phyloP scores from a whole-genome alignment of 2,329 filamentous ascomycete genomes.

The Elsinoe arachidis region DNA sequence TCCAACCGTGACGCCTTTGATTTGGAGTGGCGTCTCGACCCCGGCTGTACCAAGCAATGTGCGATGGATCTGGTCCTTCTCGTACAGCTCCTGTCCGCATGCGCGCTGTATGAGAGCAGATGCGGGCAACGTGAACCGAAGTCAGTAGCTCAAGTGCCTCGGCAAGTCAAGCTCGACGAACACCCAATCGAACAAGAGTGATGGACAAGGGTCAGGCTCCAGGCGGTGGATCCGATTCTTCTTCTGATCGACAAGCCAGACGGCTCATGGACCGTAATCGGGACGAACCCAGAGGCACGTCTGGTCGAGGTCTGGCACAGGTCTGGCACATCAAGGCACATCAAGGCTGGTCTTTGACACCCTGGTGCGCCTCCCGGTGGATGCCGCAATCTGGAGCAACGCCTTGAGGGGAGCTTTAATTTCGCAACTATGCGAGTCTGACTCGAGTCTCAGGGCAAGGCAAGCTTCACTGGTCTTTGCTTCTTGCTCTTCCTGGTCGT shows the following conservation, averaged over 20 bases:
- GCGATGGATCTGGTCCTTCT: neutral
- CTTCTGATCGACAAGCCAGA: slow-evolving; percentile 10
- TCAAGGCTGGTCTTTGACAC: neutral
- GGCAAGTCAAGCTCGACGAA: neutral
- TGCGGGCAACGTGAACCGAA: slow-evolving; percentile 1
- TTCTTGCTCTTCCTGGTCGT: neutral
- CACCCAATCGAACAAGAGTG: neutral
- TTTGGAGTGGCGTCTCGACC: slow-evolving; percentile 11
- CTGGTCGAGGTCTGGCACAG: neutral
- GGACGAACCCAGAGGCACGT: neutral
- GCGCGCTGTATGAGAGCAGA: neutral
- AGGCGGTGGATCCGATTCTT: slow-evolving; percentile 4
- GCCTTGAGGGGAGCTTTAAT: neutral
- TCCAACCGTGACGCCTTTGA: slow-evolving; percentile 7
- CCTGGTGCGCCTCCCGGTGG: slow-evolving; percentile 1
- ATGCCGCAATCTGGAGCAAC: slow-evolving; percentile 10
- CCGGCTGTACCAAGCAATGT: slow-evolving; percentile 9
- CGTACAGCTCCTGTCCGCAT: neutral
- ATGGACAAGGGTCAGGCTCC: slow-evolving; percentile 5
- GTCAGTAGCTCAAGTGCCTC: slow-evolving; percentile 6
- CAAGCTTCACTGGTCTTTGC: neutral
- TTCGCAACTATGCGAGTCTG: neutral
- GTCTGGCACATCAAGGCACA: neutral
- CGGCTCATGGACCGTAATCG: slow-evolving; percentile 6
- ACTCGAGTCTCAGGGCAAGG: neutral